Percentiles rank a stretch among this genome's conserved stretches.
Conservation (phyloP, 495 filamentous ascomycete species). For the Haplographium delicatum region DNA sequence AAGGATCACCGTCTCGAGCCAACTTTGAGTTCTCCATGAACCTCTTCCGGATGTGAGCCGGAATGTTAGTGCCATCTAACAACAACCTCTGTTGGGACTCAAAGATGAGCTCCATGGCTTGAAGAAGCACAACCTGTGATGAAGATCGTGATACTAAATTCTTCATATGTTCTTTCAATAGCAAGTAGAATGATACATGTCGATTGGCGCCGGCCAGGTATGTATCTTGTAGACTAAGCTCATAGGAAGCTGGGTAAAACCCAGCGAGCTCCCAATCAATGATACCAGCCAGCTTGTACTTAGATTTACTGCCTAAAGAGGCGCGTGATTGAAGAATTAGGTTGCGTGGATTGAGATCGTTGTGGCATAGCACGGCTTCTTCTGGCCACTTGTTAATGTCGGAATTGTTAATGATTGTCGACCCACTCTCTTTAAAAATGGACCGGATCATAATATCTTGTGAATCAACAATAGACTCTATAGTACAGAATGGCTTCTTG, state of each 20-base stretch:
- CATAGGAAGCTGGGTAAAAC: conserved; percentile 16
- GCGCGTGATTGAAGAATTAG: conserved; percentile 14
- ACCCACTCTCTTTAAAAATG: conserved; percentile 16
- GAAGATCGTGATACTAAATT: conserved; percentile 4
- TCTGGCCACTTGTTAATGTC: conserved; percentile 18
- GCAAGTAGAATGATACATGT: conserved; percentile 19
- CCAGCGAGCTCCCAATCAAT: conserved; percentile 8
- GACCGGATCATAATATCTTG: conserved; percentile 7
- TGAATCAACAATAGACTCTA: conserved; percentile 10
- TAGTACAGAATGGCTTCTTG: conserved; percentile 15
- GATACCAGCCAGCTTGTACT: conserved; percentile 14
- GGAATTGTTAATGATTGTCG: conserved; percentile 8
- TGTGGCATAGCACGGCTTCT: conserved; percentile 25
- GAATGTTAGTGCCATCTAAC: conserved; percentile 10
- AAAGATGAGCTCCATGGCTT: conserved; percentile 1
- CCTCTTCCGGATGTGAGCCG: conserved; percentile 17
- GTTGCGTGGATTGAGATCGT: conserved; percentile 23
- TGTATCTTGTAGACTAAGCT: conserved; percentile 23
- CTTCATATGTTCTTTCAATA: conserved; percentile 19
- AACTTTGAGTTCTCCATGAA: conserved; percentile 1
- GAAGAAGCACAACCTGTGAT: not conserved
- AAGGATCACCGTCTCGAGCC: not conserved
- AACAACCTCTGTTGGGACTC: not conserved
- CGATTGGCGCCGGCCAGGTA: conserved; percentile 18
- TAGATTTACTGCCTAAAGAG: conserved; percentile 5